phyloP scores from a whole-genome alignment of 495 filamentous ascomycete genomes.

The Penicillium flavigenum region DNA sequence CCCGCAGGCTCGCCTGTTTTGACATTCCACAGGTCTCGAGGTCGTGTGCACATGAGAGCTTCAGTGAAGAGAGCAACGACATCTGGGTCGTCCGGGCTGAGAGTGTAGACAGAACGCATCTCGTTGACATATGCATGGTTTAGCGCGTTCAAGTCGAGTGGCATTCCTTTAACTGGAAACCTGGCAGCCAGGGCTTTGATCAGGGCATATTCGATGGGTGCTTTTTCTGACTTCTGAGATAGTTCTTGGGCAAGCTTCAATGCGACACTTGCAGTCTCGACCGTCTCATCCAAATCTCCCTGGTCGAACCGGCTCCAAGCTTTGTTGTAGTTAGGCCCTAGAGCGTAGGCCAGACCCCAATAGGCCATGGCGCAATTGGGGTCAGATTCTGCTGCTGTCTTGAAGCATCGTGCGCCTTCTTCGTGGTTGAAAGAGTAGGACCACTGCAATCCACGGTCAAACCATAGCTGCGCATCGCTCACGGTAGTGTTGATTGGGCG shows the following conservation, averaged over 20 bases:
- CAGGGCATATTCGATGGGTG: not conserved
- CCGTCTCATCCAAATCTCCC: not conserved
- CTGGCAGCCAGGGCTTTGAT: not conserved
- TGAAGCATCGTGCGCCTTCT: constrained; percentile 15
- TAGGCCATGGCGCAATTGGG: constrained; percentile 7
- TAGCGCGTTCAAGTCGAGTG: not conserved
- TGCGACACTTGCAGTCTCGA: not conserved
- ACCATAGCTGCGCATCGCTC: constrained; percentile 17
- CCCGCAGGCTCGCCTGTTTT: not conserved
- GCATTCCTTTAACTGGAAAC: not conserved
- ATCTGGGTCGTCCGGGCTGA: not conserved
- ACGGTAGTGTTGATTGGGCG: constrained; percentile 37
- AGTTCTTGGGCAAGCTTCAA: not conserved
- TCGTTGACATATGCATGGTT: not conserved
- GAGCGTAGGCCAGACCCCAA: constrained; percentile 3
- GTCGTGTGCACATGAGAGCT: constrained; percentile 1
- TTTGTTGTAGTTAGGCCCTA: constrained; percentile 4
- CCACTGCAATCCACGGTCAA: constrained; percentile 18
- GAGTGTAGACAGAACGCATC: not conserved
- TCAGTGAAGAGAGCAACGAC: not conserved
- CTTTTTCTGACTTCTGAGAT: not conserved
- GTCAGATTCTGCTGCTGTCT: constrained; percentile 9
- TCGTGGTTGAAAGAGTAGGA: constrained; percentile 20
- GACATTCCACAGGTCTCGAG: not conserved
- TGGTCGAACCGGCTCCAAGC: not conserved